These are phyloP conservation scores for Gyrodon lividus DNA, from an alignment of 768 basidiomycete species.

Conservation along the genomic window DNA sequence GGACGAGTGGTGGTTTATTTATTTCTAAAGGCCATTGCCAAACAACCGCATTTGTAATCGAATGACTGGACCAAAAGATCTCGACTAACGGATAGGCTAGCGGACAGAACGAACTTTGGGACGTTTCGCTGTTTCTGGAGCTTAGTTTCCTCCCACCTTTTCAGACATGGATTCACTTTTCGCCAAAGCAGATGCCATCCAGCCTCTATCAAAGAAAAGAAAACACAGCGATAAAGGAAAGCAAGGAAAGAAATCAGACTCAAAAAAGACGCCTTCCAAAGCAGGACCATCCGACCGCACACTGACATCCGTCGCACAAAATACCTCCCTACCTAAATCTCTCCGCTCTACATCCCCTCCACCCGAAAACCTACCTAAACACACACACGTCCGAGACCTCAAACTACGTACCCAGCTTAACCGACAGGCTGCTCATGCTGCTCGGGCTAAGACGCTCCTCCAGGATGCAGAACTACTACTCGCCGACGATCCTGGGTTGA, in stretches of 20 bases:
- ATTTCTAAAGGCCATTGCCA: conserved; percentile 16
- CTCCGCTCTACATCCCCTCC: conserved; percentile 51
- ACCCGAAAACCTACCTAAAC: conserved; percentile 45
- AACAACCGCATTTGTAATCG: conserved; percentile 3
- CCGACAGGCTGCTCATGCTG: conserved; percentile 59
- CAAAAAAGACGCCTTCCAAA: conserved; percentile 15
- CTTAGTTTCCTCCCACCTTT: not conserved
- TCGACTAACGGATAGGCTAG: not conserved
- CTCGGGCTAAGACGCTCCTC: conserved; percentile 57
- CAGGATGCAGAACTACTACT: conserved; percentile 74
- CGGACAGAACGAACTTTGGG: no score
- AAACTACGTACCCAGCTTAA: conserved; percentile 72
- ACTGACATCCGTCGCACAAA: conserved; percentile 52
- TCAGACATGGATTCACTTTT: conserved; percentile 69
- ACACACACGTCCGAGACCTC: conserved; percentile 67
- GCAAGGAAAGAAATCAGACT: conserved; percentile 24
- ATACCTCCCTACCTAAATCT: conserved; percentile 68
- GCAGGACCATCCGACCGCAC: conserved; percentile 45
- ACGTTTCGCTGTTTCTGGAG: not conserved
- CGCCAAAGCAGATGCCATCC: conserved; percentile 62
- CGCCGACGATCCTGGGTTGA: conserved; percentile 64
- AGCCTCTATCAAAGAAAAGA: conserved; percentile 46
- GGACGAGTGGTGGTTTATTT: conserved; percentile 10
- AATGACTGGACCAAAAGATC: not conserved
- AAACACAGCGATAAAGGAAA: conserved; percentile 26